These are phyloP conservation scores for Pachysandra terminalis DNA, from an alignment of 164 flowering plant species.

Conservation along the genomic window DNA sequence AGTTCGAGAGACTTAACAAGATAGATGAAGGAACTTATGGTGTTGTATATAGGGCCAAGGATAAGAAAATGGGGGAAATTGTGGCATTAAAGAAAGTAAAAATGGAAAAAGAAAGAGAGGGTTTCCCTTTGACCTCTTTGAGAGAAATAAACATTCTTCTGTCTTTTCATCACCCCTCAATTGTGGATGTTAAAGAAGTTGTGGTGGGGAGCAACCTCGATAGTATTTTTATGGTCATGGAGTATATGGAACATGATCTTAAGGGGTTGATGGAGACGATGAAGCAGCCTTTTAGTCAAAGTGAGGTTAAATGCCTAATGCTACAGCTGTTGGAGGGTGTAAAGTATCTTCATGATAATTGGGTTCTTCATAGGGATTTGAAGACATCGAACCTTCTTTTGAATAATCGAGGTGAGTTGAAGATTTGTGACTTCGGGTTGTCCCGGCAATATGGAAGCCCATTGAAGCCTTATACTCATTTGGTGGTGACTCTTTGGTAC, in stretches of 20 bases:
- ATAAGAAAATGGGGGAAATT: conserved; percentile 56
- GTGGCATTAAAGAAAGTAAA: conserved; percentile 83
- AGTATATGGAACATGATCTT: conserved; percentile 79
- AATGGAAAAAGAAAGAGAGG: conserved; percentile 54
- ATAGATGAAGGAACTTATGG: conserved; percentile 83
- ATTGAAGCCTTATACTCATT: conserved; percentile 58
- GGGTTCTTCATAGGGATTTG: conserved; percentile 84
- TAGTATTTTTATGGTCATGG: conserved; percentile 72
- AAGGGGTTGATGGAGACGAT: conserved; percentile 53
- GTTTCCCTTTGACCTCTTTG: conserved; percentile 64
- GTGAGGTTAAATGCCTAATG: conserved; percentile 80
- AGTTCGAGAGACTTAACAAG: conserved; percentile 59
- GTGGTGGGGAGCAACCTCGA: conserved; percentile 47
- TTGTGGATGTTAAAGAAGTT: conserved; percentile 70
- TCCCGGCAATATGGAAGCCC: conserved; percentile 82
- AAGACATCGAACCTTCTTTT: conserved; percentile 77
- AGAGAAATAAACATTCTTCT: conserved; percentile 76
- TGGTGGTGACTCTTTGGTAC: conserved; percentile 87
- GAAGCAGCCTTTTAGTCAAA: conserved; percentile 62
- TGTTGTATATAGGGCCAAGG: conserved; percentile 64
- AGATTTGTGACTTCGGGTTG: conserved; percentile 83
- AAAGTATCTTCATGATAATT: conserved; percentile 71
- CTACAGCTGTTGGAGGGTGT: conserved; percentile 75
- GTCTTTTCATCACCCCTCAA: conserved; percentile 59
- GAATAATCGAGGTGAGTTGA: conserved; percentile 66